phyloP scores from a whole-genome alignment of 805 yeast genomes.

The Metschnikowia anglica region DNA sequence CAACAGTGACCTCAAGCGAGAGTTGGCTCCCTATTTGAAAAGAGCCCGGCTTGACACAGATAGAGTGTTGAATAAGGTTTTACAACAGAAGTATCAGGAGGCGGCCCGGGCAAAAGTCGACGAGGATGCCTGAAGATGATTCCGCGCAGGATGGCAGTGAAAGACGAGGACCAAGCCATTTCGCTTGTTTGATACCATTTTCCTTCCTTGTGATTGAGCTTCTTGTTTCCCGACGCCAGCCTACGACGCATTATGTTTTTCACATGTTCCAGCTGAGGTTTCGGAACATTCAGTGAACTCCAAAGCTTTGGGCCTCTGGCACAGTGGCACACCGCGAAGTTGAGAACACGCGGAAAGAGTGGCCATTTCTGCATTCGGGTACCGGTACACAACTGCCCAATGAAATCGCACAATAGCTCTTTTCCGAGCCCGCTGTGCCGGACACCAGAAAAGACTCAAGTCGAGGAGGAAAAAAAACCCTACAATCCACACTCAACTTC shows the following conservation, averaged over 20 bases:
- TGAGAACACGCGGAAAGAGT: background rate
- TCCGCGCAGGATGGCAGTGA: background rate
- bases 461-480: slow-evolving; percentile 9
- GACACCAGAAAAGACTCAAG: slow-evolving; percentile 8
- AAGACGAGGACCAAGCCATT: no score
- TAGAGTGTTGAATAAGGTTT: slow-evolving; percentile 24
- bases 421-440: slow-evolving; percentile 17
- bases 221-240: no score
- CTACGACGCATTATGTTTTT: background rate
- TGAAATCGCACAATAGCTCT: slow-evolving; percentile 15
- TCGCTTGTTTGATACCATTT: no score
- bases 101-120: slow-evolving; percentile 5
- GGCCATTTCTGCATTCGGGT: slow-evolving; percentile 3
- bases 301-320: no score
- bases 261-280: no score
- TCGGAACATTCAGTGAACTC: no score
- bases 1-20: slow-evolving; percentile 34
- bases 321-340: no score
- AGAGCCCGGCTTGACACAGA: slow-evolving; percentile 32
- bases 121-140: background rate
- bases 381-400: slow-evolving; percentile 12
- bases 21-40: slow-evolving; percentile 25
- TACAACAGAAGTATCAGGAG: slow-evolving; percentile 27
- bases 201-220: no score
- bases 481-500: background rate